Base-by-base conservation (phyloP, 2,329 filamentous ascomycete species). In the Scedosporium apiospermum region DNA sequence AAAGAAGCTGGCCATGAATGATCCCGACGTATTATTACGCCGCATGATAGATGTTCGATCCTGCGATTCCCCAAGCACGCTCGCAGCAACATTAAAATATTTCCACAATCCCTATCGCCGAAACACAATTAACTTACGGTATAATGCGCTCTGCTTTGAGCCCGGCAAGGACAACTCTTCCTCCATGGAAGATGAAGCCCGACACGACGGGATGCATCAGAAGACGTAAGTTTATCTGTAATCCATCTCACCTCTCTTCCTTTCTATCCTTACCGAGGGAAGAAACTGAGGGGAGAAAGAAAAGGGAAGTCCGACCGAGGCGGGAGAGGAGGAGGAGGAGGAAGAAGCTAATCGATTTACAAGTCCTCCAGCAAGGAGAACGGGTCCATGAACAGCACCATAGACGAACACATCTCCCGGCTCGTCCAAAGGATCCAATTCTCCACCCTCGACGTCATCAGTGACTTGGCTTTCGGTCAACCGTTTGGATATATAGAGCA, bases 401-500 rank as follows among this genome's bases (percentile, higher is more conserved):
- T 86, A 62, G 79, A 85, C 65, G 66, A 69, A 16, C 76, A 78
- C 60, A 71, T 83, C 53, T 67, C 68, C 63, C 74, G 78, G 44
- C 70, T 84, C 4, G 65, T 85, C 9, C 68, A 71, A 30, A 80
- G 81, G 64, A 74, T 77, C 3, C 79, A 82, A 51, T 84, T 76
- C 71, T 79, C 84, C 62, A 82, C 81, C 0, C 71, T 85, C 4
- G 83, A 86, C 64, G 77, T 84, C 46, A 82, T 86, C 65, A 80
- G 76, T 41, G 76, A 77, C 51, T 68, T 86, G 4, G 79, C 79
- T 0, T 79, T 84, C 57, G 82, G 82, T 14, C 67, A 78, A 61
- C 68, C 75, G 0, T 82, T 83, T 64, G 80, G 81, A 16, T 79
- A 78, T 65, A 66, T 83, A 0, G 74, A 75, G 23, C 67, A 72